Conservation (phyloP, 2,329 filamentous ascomycete species). For the Aspergillus hiratsukae region DNA sequence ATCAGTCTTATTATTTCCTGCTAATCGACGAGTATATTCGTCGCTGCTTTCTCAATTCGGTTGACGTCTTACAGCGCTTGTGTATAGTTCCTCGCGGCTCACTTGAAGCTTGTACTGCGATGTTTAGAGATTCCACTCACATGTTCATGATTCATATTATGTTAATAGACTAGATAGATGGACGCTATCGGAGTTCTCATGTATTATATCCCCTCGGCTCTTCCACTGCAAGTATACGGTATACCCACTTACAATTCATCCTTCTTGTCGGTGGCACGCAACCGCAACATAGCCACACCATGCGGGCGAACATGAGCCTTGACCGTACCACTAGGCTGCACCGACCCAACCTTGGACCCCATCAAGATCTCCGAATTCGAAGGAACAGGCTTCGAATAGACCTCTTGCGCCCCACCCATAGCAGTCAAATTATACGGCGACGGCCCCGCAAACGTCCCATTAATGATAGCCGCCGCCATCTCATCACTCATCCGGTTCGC, state of each 20-base stretch:
- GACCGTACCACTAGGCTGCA: slow-evolving; percentile 42
- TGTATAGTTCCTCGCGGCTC: not conserved
- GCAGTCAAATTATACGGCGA: slow-evolving; percentile 43
- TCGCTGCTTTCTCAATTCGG: not conserved
- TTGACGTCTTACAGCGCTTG: not conserved
- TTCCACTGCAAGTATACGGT: not conserved
- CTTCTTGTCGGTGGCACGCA: slow-evolving; percentile 40
- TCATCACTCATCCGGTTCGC: slow-evolving; percentile 44
- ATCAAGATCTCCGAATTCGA: slow-evolving; percentile 36
- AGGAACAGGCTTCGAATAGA: slow-evolving; percentile 40
- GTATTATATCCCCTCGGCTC: not conserved
- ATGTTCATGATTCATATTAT: not conserved
- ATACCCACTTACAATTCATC: slow-evolving; percentile 39
- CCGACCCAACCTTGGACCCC: slow-evolving; percentile 43
- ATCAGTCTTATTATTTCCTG: not conserved
- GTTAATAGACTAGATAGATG: slow-evolving; percentile 1
- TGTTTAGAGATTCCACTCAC: not conserved
- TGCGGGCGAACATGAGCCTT: slow-evolving; percentile 45
- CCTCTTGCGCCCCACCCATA: slow-evolving; percentile 28
- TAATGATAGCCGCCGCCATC: slow-evolving; percentile 43
- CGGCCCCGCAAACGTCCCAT: slow-evolving; percentile 30
- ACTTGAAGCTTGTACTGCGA: not conserved
- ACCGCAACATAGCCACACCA: slow-evolving; percentile 48
- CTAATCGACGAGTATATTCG: not conserved
- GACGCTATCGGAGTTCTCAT: not conserved